Evolutionary conservation across 2,329 filamentous ascomycete genomes (phyloP).

Genomic region (Talaromyces atroroseus): DNA sequence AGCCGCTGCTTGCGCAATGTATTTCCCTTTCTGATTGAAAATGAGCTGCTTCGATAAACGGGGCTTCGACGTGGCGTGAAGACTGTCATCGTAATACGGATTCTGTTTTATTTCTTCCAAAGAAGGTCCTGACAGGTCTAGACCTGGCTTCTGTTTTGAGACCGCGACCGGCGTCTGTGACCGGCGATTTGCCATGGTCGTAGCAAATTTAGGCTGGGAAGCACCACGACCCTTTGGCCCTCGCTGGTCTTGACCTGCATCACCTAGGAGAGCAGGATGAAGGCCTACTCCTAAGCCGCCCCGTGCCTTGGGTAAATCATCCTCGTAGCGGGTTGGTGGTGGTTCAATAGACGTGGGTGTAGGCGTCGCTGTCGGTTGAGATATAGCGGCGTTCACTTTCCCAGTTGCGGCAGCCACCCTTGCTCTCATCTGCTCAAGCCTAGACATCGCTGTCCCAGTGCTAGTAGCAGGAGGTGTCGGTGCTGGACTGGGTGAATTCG

Average conservation of each 20-base stretch:
- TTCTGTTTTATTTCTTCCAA: constrained; percentile 61
- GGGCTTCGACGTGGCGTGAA: constrained; percentile 56
- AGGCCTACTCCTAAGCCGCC: constrained; percentile 71
- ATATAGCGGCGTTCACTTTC: constrained; percentile 37
- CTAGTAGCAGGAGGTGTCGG: constrained; percentile 26
- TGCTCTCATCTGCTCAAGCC: constrained; percentile 72
- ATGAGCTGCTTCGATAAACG: constrained; percentile 70
- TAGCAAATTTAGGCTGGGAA: constrained; percentile 49
- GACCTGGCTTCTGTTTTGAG: constrained; percentile 40
- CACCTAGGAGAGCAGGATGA: constrained; percentile 65
- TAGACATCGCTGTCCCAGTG: constrained; percentile 50
- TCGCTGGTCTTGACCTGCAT: constrained; percentile 40
- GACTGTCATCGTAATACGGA: constrained; percentile 73
- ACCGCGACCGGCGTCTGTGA: constrained; percentile 37
- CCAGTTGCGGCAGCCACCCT: constrained; percentile 70
- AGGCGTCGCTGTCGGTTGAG: constrained; percentile 42
- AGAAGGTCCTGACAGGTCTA: constrained; percentile 55
- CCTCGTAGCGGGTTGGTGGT: constrained; percentile 45
- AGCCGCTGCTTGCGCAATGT: constrained; percentile 88
- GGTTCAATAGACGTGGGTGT: constrained; percentile 19
- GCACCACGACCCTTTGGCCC: constrained; percentile 37
- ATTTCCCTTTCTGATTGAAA: constrained; percentile 96
- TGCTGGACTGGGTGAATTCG: constrained; percentile 31
- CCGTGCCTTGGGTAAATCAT: constrained; percentile 45
- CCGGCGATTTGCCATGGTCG: constrained; percentile 51